Conservation (phyloP, 2,329 filamentous ascomycete species). For the Aureobasidium vineae region DNA sequence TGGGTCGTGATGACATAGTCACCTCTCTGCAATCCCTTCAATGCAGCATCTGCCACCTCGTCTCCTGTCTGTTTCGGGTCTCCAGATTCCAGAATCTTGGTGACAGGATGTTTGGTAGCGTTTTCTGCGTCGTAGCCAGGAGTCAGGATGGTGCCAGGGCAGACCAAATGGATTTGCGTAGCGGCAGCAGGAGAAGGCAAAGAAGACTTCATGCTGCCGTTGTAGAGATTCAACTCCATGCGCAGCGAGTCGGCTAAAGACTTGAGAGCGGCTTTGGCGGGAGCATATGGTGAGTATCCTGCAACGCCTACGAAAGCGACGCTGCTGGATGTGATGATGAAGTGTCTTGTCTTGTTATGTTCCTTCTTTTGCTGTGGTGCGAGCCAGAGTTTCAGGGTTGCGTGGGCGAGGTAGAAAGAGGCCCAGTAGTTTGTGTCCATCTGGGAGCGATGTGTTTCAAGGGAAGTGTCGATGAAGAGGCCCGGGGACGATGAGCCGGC, state of each 20-base stretch:
- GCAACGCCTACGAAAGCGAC: conserved; percentile 72
- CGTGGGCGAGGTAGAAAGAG: conserved; percentile 79
- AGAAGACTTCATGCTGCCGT: conserved; percentile 54
- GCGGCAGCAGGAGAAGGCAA: conserved; percentile 52
- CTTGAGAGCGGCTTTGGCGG: conserved; percentile 81
- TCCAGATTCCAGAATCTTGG: conserved; percentile 73
- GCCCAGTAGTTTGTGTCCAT: conserved; percentile 96
- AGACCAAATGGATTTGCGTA: conserved; percentile 77
- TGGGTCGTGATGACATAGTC: conserved; percentile 76
- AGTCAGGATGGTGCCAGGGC: conserved; percentile 77
- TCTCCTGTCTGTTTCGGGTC: conserved; percentile 78
- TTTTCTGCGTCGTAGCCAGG: conserved; percentile 77
- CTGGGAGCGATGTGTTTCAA: conserved; percentile 66
- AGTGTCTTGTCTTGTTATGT: conserved; percentile 58
- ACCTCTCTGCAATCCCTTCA: conserved; percentile 74
- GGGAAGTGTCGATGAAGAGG: conserved; percentile 72
- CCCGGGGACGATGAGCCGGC: conserved; percentile 72
- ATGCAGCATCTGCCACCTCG: conserved; percentile 67
- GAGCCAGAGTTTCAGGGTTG: conserved; percentile 74
- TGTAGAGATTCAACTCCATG: conserved; percentile 84
- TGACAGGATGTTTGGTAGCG: conserved; percentile 74
- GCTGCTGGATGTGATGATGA: conserved; percentile 83
- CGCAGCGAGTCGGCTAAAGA: conserved; percentile 78
- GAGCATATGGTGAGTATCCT: conserved; percentile 81
- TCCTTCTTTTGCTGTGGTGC: conserved; percentile 38